Percentiles rank a stretch among this genome's conserved stretches.
These are phyloP conservation scores for Gautieria morchelliformis DNA, from an alignment of 768 basidiomycete species.

Conservation along the genomic window DNA sequence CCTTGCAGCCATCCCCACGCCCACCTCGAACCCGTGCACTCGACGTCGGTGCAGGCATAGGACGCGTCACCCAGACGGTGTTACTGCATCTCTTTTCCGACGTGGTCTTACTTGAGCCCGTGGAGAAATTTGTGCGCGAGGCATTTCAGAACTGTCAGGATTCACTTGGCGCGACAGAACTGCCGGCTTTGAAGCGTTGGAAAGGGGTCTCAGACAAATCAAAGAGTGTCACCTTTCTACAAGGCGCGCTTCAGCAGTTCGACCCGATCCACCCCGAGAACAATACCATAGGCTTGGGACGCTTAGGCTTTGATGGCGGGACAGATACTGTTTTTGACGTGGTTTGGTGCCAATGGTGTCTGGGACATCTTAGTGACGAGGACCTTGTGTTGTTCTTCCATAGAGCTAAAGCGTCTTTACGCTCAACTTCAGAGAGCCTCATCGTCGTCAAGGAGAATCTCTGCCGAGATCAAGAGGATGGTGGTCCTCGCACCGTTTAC, in stretches of 20 bases:
- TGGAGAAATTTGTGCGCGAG: slow-evolving; percentile 63
- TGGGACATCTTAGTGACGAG: slow-evolving; percentile 71
- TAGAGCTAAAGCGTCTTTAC: slow-evolving; percentile 50
- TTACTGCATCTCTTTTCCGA: slow-evolving; percentile 83
- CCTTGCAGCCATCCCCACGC: slow-evolving; percentile 23
- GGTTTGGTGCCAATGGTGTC: slow-evolving; percentile 96
- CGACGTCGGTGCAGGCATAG: slow-evolving; percentile 92
- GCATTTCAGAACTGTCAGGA: slow-evolving; percentile 31
- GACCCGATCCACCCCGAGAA: slow-evolving; percentile 50
- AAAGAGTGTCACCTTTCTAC: slow-evolving; percentile 73
- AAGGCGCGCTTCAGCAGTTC: slow-evolving; percentile 71
- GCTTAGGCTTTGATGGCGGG: slow-evolving; percentile 51
- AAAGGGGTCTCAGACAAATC: slow-evolving; percentile 50
- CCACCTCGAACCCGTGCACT: slow-evolving; percentile 56
- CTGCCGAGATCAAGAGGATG: slow-evolving; percentile 51
- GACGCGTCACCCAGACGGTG: slow-evolving; percentile 81
- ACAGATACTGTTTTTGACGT: slow-evolving; percentile 69
- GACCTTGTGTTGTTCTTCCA: slow-evolving; percentile 74
- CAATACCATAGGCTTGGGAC: slow-evolving; percentile 43
- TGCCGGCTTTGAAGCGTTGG: slow-evolving; percentile 33
- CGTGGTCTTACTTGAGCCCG: slow-evolving; percentile 87
- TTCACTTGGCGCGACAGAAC: background rate
- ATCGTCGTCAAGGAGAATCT: slow-evolving; percentile 92
- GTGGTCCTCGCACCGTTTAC: slow-evolving; percentile 44
- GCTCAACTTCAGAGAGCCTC: slow-evolving; percentile 36